Conservation (phyloP, 805 yeast species). For the Cyberlindnera lachancei region DNA sequence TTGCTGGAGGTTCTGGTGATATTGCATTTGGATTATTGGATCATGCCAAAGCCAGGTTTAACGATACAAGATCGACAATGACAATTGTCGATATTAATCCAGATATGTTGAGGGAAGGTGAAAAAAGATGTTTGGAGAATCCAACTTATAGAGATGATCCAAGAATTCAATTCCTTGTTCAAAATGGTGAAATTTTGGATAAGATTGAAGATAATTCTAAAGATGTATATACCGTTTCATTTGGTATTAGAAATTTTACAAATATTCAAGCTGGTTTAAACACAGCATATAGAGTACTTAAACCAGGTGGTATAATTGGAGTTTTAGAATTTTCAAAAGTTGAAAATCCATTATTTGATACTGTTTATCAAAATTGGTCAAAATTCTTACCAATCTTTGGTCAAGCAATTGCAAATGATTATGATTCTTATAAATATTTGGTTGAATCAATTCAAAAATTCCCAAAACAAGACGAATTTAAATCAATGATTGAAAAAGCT, state of each 20-base stretch:
- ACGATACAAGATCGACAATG: slow-evolving; percentile 73
- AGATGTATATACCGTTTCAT: slow-evolving; percentile 93
- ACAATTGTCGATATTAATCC: slow-evolving; percentile 92
- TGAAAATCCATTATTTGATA: slow-evolving; percentile 66
- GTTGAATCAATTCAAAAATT: slow-evolving; percentile 91
- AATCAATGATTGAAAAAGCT: slow-evolving; percentile 86
- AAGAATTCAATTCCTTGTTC: slow-evolving; percentile 76
- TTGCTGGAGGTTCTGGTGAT: slow-evolving; percentile 99
- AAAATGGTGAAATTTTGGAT: slow-evolving; percentile 88
- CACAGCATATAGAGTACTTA: slow-evolving; percentile 92
- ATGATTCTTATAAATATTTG: slow-evolving; percentile 92
- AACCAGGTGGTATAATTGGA: slow-evolving; percentile 97
- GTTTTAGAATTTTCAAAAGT: slow-evolving; percentile 94
- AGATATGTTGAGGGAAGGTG: slow-evolving; percentile 93
- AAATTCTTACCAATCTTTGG: slow-evolving; percentile 90
- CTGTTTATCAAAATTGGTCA: slow-evolving; percentile 80
- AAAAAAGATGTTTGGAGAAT: slow-evolving; percentile 56
- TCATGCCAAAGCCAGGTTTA: slow-evolving; percentile 74
- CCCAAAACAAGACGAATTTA: slow-evolving; percentile 89
- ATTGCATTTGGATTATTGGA: slow-evolving; percentile 93
- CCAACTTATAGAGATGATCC: slow-evolving; percentile 41
- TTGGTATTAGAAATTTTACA: slow-evolving; percentile 96
- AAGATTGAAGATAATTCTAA: slow-evolving; percentile 78
- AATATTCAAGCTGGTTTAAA: slow-evolving; percentile 87
- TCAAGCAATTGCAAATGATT: slow-evolving; percentile 88